Evolutionary conservation across 495 filamentous ascomycete species (phyloP), one percentile per base, ranked within the genome.

Genomic region (Gamarada debralockiae): DNA sequence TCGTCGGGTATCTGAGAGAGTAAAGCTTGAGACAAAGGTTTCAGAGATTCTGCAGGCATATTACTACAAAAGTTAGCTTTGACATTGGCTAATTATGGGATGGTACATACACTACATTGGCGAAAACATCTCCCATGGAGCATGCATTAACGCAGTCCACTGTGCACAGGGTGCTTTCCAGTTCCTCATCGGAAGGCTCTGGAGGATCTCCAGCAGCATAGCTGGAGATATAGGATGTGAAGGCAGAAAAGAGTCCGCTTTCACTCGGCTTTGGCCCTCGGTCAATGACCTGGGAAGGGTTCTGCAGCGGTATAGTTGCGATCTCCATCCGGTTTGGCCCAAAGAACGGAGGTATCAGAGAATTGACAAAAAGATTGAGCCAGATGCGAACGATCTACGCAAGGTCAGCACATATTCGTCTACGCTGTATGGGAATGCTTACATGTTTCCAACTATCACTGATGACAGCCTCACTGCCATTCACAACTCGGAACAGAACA

Each of bases 151-250:
- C 82, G 57, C 92, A 97, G 62, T 97, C 93, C 6, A 96, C 90
- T 0, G 95, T 92, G 65, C 87, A 91, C 14, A 97, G 70, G 0
- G 93, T 97, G 65, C 92, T 96, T 57, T 97, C 95, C 42, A 99
- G 74, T 66, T 99, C 93, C 62, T 97, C 93, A 50, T 96, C 91
- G 0, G 93, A 97, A 1, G 93, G 93, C 69, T 97, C 95, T 5
- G 93, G 93, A 9, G 93, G 93, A 58, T 99, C 93, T 64, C 97
- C 95, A 15, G 91, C 95, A 22, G 95, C 93, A 71, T 97, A 97
- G 65, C 91, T 97, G n/a, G 92, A 95, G 18, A 99, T 87, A 57
- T 97, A 97, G 4, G 89, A 95, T 1, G 92, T 91, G 53, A 99
- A 87, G 4, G 93, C 89, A 3, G 90, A 96, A 62, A 99, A 86